Conservation (phyloP, 371 early-diverging fungal species). For the Mortierella sp. region DNA sequence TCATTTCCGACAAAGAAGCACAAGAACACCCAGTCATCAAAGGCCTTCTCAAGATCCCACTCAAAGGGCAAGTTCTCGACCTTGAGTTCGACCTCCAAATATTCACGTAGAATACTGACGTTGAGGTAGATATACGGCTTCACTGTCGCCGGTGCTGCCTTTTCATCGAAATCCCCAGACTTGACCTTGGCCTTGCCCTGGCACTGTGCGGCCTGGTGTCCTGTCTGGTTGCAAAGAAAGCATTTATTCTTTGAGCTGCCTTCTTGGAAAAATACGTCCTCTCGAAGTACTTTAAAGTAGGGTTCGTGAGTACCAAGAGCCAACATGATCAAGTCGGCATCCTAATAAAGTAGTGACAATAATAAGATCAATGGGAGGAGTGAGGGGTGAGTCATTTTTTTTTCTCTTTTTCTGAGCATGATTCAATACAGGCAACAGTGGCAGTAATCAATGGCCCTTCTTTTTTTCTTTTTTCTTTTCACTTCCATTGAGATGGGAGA, state of each 20-base stretch:
- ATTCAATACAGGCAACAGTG: not conserved
- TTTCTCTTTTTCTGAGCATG: not conserved
- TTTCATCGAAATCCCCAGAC: constrained; percentile 69
- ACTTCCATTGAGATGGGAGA: too few species aligned
- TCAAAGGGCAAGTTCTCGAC: constrained; percentile 70
- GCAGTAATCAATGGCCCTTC: not conserved
- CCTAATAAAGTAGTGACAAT: constrained; percentile 57
- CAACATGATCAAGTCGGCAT: constrained; percentile 99
- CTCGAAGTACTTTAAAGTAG: constrained; percentile 96
- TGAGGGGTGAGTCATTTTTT: too few species aligned
- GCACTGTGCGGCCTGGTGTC: constrained; percentile 86
- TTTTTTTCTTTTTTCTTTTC: too few species aligned
- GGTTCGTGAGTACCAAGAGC: constrained; percentile 98
- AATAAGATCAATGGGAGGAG: not conserved
- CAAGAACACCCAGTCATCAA: constrained; percentile 99
- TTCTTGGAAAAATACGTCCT: constrained; percentile 90
- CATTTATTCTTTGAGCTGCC: constrained; percentile 72
- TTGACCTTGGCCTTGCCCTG: constrained; percentile 75
- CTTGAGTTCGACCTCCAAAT: constrained; percentile 87
- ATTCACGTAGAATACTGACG: constrained; percentile 92
- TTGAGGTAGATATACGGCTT: constrained; percentile 94
- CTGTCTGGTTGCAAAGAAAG: constrained; percentile 84
- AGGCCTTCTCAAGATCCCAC: constrained; percentile 91
- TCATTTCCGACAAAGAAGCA: constrained; percentile 99
- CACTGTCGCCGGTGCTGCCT: constrained; percentile 46